phyloP scores from a whole-genome alignment of 495 filamentous ascomycete species.

The Achaetomiella virescens region DNA sequence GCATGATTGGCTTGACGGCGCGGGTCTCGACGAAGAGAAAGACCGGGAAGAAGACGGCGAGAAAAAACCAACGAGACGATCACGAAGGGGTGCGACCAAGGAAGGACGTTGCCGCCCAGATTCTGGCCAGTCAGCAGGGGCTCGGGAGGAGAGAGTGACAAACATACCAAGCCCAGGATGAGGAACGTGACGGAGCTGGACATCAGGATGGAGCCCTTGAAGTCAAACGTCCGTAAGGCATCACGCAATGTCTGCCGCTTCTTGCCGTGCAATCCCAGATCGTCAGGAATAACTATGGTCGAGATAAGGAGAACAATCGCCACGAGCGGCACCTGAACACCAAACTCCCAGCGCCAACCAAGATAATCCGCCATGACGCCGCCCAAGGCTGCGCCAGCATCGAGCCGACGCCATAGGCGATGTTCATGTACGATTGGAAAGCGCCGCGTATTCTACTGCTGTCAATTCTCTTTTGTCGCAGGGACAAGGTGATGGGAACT shows the following conservation, averaged over 20 bases:
- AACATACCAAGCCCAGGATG: constrained; percentile 60
- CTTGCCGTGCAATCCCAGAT: constrained; percentile 52
- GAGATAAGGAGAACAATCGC: constrained; percentile 54
- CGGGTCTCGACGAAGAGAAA: constrained; percentile 58
- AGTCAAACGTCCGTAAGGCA: constrained; percentile 61
- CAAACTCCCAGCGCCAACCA: constrained; percentile 67
- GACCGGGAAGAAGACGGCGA: constrained; percentile 47
- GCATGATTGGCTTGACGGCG: constrained; percentile 65
- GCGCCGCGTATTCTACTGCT: constrained; percentile 48
- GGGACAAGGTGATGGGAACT: constrained; percentile 11
- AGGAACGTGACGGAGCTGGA: constrained; percentile 58
- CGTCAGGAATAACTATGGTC: constrained; percentile 50
- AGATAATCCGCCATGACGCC: constrained; percentile 67
- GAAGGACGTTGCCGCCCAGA: constrained; percentile 63
- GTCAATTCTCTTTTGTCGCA: background rate
- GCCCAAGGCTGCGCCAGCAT: constrained; percentile 62
- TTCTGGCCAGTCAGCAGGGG: constrained; percentile 42
- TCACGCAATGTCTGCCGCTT: constrained; percentile 46
- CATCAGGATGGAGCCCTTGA: constrained; percentile 58
- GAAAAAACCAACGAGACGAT: constrained; percentile 54
- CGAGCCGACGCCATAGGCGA: constrained; percentile 56
- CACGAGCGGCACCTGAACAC: constrained; percentile 60
- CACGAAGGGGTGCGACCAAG: constrained; percentile 63
- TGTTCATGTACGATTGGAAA: constrained; percentile 73
- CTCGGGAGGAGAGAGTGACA: background rate